Evolutionary conservation across 352 stramenopile species (phyloP).

Genomic region (Pythium rhizo-oryzae): DNA sequence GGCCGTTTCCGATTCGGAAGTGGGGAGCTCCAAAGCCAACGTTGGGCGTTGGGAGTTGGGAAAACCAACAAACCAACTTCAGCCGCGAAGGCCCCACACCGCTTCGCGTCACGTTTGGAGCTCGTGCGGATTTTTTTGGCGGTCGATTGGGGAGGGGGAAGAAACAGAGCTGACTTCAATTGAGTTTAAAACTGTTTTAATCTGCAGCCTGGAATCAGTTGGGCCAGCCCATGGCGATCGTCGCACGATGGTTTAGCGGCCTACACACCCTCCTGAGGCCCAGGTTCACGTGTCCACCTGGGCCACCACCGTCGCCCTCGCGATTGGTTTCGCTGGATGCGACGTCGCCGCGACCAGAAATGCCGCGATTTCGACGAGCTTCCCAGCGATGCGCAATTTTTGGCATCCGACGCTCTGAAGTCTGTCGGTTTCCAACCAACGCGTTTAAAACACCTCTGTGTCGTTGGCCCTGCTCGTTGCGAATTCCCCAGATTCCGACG

Average conservation of each 20-base stretch:
- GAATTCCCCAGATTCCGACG: constrained; percentile 25
- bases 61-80: constrained; percentile 3
- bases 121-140: constrained; percentile 17
- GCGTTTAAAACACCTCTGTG: constrained; percentile 29
- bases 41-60: not conserved
- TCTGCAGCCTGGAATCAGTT: constrained; percentile 11
- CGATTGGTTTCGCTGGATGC: not conserved
- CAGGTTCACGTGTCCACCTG: too few relatives aligned
- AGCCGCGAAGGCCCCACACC: constrained; percentile 1
- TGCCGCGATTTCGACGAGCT: not conserved
- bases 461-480: constrained; percentile 20
- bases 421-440: too few relatives aligned
- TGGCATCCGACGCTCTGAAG: not conserved
- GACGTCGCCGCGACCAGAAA: not conserved
- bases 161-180: constrained; percentile 10
- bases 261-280: not conserved
- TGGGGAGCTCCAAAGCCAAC: constrained; percentile 2
- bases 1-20: constrained; percentile 24
- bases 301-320: too few relatives aligned
- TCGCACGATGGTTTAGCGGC: not conserved
- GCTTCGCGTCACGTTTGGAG: constrained; percentile 27
- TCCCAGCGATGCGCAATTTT: not conserved
- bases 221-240: constrained; percentile 2
- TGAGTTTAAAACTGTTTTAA: constrained; percentile 22
- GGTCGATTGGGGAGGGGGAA: constrained; percentile 13